A percentile compares a stretch with the other conserved stretches of the same genome.
Evolutionary conservation across 1,139 yeast species (phyloP).

Genomic region (Pichia sp.): DNA sequence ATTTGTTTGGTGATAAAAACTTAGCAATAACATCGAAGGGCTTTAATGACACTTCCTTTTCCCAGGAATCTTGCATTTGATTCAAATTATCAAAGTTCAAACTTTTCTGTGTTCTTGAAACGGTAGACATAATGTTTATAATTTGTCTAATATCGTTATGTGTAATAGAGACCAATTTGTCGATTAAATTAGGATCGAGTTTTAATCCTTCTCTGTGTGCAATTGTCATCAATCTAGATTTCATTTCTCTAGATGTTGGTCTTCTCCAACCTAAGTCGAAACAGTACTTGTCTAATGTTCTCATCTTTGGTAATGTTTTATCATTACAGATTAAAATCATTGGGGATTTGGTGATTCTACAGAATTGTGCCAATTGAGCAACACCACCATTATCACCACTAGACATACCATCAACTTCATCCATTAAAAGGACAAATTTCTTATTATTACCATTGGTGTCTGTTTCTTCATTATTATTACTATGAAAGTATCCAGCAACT

Average conservation of each 20-base stretch:
- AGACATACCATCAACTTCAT: slow-evolving; percentile 99
- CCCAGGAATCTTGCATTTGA: slow-evolving; percentile 70
- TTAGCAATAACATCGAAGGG: slow-evolving; percentile 90
- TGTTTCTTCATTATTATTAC: slow-evolving; percentile 30
- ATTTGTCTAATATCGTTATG: slow-evolving; percentile 93
- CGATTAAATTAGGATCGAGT: slow-evolving; percentile 76
- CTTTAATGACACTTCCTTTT: slow-evolving; percentile 84
- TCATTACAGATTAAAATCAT: slow-evolving; percentile 94
- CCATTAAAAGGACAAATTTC: slow-evolving; percentile 87
- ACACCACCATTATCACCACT: slow-evolving; percentile 99
- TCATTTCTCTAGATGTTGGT: slow-evolving; percentile 80
- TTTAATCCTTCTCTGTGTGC: slow-evolving; percentile 83
- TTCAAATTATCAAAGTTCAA: slow-evolving; percentile 55
- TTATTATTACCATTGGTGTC: slow-evolving; percentile 29
- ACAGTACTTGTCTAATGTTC: slow-evolving; percentile 90
- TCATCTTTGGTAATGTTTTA: slow-evolving; percentile 88
- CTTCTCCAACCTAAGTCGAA: slow-evolving; percentile 83
- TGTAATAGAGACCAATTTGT: slow-evolving; percentile 82
- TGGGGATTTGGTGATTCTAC: slow-evolving; percentile 84
- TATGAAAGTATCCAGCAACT: slow-evolving; percentile 69
- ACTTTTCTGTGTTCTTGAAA: slow-evolving; percentile 63
- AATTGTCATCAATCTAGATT: slow-evolving; percentile 85
- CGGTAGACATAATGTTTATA: slow-evolving; percentile 84
- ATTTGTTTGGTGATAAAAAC: slow-evolving; percentile 59
- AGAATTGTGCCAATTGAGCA: slow-evolving; percentile 88